Conservation (phyloP, 2,329 filamentous ascomycete genomes). For the Venturia oleaginea region DNA sequence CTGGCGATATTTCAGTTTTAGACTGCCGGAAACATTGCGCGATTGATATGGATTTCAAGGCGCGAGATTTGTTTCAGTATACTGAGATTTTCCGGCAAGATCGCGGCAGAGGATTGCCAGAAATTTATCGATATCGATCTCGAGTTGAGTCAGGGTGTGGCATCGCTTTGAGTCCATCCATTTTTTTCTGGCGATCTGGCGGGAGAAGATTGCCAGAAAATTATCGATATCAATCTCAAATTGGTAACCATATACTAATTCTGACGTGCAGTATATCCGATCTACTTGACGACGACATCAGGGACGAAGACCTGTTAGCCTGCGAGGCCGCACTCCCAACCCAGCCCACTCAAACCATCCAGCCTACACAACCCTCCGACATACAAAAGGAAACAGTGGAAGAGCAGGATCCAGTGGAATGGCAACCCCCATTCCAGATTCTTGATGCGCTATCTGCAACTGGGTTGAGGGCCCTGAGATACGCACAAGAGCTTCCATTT, state of each 20-base stretch:
- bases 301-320: slow-evolving; percentile 14
- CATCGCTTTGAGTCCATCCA: not conserved
- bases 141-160: not conserved
- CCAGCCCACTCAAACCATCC: not conserved
- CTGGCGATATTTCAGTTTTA: not conserved
- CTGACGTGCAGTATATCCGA: not conserved
- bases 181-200: not conserved
- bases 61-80: not conserved
- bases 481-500: slow-evolving; percentile 83
- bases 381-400: slow-evolving; percentile 21
- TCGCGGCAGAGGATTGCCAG: not conserved
- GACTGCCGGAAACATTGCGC: not conserved
- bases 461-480: slow-evolving; percentile 81
- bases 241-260: not conserved
- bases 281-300: not conserved
- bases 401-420: slow-evolving; percentile 7
- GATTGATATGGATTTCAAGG: not conserved
- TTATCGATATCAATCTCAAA: not conserved
- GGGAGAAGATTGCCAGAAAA: not conserved
- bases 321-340: slow-evolving; percentile 1
- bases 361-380: slow-evolving; percentile 3
- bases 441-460: slow-evolving; percentile 92
- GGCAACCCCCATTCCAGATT: slow-evolving; percentile 57
- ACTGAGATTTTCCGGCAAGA: not conserved
- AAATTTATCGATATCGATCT: not conserved